Evolutionary conservation across 78 protist genomes (phyloP).

Genomic region (Dictyostelium capitatum): DNA sequence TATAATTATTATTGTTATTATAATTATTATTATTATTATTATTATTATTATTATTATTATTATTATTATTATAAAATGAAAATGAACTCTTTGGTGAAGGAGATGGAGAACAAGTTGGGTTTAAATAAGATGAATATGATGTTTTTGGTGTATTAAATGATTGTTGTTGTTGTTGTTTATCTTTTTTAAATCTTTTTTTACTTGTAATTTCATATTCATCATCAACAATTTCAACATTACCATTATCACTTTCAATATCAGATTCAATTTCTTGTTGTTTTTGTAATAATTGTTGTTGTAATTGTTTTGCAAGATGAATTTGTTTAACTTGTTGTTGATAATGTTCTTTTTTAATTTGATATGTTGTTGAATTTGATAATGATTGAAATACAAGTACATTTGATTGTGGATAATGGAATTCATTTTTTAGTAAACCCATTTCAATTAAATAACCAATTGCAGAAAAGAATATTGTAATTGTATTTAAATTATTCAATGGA

Average conservation of each 20-base stretch:
- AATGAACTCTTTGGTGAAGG: background rate
- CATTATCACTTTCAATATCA: background rate
- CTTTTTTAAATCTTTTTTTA: slow-evolving; percentile 6
- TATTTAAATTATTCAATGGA: slow-evolving; percentile 22
- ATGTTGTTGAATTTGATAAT: background rate
- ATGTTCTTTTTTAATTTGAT: background rate
- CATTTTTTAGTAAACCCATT: slow-evolving; percentile 8
- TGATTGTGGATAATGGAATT: slow-evolving; percentile 45
- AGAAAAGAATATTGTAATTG: slow-evolving; percentile 54
- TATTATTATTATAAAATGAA: background rate
- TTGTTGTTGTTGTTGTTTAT: background rate
- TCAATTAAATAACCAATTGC: slow-evolving; percentile 54
- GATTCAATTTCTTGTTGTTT: background rate
- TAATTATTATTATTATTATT: background rate
- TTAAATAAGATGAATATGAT: background rate
- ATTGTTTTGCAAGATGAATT: background rate
- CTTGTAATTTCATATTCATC: background rate
- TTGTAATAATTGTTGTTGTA: background rate
- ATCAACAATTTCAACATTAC: background rate
- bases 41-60: background rate
- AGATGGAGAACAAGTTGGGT: background rate
- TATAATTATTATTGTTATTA: background rate
- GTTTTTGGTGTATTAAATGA: background rate
- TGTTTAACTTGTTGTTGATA: background rate
- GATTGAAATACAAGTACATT: background rate